A percentile compares a stretch with the other conserved stretches of the same genome.
Conservation (phyloP, 2,329 filamentous ascomycete species). For the Paracorniculantispora psalliotae region DNA sequence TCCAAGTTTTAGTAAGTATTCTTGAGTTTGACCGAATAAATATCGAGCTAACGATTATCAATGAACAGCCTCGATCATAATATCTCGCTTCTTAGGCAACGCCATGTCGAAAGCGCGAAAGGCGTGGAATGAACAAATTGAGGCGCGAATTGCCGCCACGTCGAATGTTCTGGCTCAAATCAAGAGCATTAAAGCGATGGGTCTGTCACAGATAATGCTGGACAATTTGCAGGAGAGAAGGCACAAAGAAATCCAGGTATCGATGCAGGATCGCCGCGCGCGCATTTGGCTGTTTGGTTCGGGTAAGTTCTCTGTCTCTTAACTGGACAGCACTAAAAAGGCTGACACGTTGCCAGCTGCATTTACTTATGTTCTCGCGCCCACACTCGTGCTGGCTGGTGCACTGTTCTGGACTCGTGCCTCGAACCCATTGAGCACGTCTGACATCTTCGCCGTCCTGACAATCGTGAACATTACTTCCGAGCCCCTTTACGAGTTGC, state of each 20-base stretch:
- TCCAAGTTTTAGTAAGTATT: background rate
- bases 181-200: background rate
- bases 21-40: background rate
- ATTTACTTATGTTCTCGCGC: background rate
- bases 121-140: background rate
- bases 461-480: background rate
- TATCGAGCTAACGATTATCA: background rate
- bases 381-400: background rate
- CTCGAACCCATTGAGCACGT: background rate
- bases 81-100: background rate
- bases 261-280: background rate
- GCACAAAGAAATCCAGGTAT: background rate
- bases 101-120: background rate
- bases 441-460: background rate
- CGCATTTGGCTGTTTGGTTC: background rate
- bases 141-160: background rate
- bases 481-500: background rate
- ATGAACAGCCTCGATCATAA: background rate
- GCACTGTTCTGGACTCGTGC: background rate
- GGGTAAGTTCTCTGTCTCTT: background rate
- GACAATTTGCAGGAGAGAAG: background rate
- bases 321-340: background rate
- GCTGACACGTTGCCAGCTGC: background rate
- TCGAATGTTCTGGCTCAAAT: constrained; percentile 2
- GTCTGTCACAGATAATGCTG: background rate